These are phyloP conservation scores for Phytopythium helicoides DNA, from an alignment of 352 stramenopile species.

Conservation along the genomic window DNA sequence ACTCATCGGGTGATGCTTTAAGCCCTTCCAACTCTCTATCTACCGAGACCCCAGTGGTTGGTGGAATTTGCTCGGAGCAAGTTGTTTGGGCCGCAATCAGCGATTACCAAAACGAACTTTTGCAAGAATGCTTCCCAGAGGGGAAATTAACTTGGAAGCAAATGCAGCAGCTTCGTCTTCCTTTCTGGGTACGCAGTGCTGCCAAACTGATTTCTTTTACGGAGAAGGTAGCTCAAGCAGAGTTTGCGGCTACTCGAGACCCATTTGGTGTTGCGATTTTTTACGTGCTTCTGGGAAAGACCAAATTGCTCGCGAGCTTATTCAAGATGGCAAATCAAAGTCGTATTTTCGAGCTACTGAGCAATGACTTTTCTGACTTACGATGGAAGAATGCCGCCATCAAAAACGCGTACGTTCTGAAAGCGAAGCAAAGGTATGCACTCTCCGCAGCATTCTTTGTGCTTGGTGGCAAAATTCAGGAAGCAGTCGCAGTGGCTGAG, in stretches of 20 bases:
- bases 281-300: slow-evolving; percentile 86
- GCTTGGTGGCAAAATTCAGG: slow-evolving; percentile 70
- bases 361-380: slow-evolving; percentile 79
- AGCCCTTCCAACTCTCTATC: neutral
- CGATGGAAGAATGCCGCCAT: slow-evolving; percentile 86
- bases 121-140: slow-evolving; percentile 68
- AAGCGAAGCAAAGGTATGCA: slow-evolving; percentile 80
- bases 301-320: slow-evolving; percentile 69
- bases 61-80: slow-evolving; percentile 76
- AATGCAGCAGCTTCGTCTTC: slow-evolving; percentile 58
- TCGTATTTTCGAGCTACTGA: slow-evolving; percentile 74
- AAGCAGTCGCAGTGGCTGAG: slow-evolving; percentile 74
- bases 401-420: slow-evolving; percentile 90
- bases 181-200: slow-evolving; percentile 76
- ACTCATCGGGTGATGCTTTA: slow-evolving; percentile 5
- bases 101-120: slow-evolving; percentile 57
- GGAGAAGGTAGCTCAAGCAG: slow-evolving; percentile 72
- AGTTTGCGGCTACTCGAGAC: slow-evolving; percentile 72
- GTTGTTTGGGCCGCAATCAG: slow-evolving; percentile 69
- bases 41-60: neutral
- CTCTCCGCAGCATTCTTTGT: slow-evolving; percentile 84
- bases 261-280: slow-evolving; percentile 85
- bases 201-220: slow-evolving; percentile 49
- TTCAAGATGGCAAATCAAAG: slow-evolving; percentile 84
- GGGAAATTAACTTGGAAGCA: slow-evolving; percentile 61